A percentile compares a stretch with the other conserved stretches of the same genome.
These are phyloP conservation scores for Purpureocillium takamizusanense DNA, from an alignment of 2,329 filamentous ascomycete genomes.

Conservation along the genomic window DNA sequence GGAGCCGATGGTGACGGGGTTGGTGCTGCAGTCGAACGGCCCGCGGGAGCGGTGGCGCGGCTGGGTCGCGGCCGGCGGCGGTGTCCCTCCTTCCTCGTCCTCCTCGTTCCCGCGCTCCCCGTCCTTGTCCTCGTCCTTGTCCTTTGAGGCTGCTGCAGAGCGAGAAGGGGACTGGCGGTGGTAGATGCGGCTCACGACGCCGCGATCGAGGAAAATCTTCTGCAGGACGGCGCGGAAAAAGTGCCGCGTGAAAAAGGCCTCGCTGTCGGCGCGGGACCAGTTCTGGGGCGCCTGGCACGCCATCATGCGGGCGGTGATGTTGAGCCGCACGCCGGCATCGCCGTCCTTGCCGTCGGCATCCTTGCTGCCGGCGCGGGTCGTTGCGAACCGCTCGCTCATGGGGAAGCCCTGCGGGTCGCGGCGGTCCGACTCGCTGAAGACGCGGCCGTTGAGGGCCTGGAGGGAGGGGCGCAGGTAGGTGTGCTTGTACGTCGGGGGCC, in stretches of 20 bases:
- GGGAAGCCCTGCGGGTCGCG: slow-evolving; percentile 88
- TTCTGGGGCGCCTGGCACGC: slow-evolving; percentile 91
- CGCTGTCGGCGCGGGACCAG: slow-evolving; percentile 75
- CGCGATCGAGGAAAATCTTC: slow-evolving; percentile 80
- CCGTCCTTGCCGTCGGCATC: slow-evolving; percentile 28
- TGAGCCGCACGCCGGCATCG: slow-evolving; percentile 62
- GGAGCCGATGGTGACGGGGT: slow-evolving; percentile 79
- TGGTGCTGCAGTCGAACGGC: slow-evolving; percentile 51
- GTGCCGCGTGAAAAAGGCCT: slow-evolving; percentile 83
- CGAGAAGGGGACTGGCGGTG: slow-evolving; percentile 15
- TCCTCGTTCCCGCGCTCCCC: no score
- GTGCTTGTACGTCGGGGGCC: slow-evolving; percentile 78
- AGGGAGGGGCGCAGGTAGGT: slow-evolving; percentile 63
- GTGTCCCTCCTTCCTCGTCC: no score
- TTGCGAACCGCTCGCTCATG: slow-evolving; percentile 66
- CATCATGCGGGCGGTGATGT: slow-evolving; percentile 98
- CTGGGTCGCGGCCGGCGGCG: slow-evolving; percentile 4
- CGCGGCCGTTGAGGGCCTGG: slow-evolving; percentile 58
- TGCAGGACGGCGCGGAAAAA: slow-evolving; percentile 89
- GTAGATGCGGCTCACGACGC: slow-evolving; percentile 57
- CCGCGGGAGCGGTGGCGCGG: slow-evolving; percentile 17
- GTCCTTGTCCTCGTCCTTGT: not conserved
- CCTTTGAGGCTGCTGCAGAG: not conserved
- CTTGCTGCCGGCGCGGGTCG: slow-evolving; percentile 2
- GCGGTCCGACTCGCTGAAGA: slow-evolving; percentile 58